Conservation (phyloP, 2,329 filamentous ascomycete species). For the Colletotrichum cuscutae region DNA sequence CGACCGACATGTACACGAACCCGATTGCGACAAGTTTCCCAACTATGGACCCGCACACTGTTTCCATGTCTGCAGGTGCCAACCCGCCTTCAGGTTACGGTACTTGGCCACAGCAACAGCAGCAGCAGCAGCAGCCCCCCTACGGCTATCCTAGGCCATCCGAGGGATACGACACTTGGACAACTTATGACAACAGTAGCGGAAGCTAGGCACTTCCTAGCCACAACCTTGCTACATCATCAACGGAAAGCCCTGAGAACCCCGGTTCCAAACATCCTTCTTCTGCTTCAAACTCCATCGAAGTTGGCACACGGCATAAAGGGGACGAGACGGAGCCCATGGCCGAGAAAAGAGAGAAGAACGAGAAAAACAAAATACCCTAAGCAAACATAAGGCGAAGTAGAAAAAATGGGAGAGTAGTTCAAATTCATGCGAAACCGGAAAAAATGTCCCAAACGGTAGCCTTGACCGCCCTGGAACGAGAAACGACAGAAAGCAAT, state of each 20-base stretch:
- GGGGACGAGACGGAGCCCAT: neutral
- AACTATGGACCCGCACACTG: conserved; percentile 47
- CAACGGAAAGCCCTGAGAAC: neutral
- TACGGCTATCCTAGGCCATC: conserved; percentile 53
- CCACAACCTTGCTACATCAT: neutral
- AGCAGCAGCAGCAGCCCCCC: conserved; percentile 44
- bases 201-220: neutral
- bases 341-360: neutral
- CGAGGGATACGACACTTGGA: conserved; percentile 52
- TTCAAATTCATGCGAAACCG: neutral
- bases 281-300: neutral
- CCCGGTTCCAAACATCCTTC: neutral
- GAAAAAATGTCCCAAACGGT: neutral
- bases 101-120: conserved; percentile 47
- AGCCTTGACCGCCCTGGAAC: neutral
- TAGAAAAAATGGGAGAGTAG: neutral
- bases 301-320: neutral
- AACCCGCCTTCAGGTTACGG: conserved; percentile 51
- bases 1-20: conserved; percentile 56
- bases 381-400: neutral
- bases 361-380: neutral
- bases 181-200: conserved; percentile 41
- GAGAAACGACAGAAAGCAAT: neutral
- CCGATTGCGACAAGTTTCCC: conserved; percentile 49
- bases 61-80: conserved; percentile 51